phyloP scores from a whole-genome alignment of 139 green algal genomes.

The Raphidocelis subcapitata region DNA sequence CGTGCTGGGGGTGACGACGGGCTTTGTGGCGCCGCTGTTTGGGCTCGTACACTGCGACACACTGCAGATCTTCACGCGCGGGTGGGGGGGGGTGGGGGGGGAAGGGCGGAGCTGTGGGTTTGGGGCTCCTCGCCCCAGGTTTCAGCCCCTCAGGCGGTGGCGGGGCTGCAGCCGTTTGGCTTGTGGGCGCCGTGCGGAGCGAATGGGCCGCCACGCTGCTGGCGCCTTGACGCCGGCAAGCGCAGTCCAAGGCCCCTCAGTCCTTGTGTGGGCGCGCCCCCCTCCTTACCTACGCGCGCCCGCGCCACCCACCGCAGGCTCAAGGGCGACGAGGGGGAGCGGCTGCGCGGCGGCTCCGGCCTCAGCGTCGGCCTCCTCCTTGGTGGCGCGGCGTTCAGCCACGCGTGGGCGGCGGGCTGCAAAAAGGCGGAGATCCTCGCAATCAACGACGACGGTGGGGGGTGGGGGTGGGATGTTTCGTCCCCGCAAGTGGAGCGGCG shows the following conservation, averaged over 20 bases:
- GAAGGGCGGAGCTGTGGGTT: too few species aligned
- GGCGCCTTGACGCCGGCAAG: too few species aligned
- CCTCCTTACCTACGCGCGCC: too few species aligned
- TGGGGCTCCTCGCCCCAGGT: too few species aligned
- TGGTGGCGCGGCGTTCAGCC: conserved; percentile 60
- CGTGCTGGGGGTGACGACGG: conserved; percentile 56
- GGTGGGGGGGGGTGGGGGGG: conserved; percentile 4
- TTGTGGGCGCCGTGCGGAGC: too few species aligned
- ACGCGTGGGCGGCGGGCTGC: conserved; percentile 56
- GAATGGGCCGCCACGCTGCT: too few species aligned
- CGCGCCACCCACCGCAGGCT: conserved; percentile 25
- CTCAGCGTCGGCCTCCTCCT: conserved; percentile 74
- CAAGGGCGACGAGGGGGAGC: conserved; percentile 36
- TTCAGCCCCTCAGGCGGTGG: too few species aligned
- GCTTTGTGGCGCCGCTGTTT: conserved; percentile 62
- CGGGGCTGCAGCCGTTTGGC: too few species aligned
- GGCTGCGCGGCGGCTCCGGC: conserved; percentile 34
- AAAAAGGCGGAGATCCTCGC: conserved; percentile 77
- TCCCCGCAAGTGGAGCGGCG: too few species aligned
- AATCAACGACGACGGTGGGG: conserved; percentile 72
- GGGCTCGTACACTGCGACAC: conserved; percentile 81
- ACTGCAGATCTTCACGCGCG: conserved; percentile 69
- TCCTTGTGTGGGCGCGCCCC: too few species aligned
- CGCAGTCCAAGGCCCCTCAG: too few species aligned
- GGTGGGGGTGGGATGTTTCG: too few species aligned